Percentiles rank a stretch among this genome's conserved stretches.
Conservation (phyloP, 306 rosid species). For the Herpetospermum pedunculosum region DNA sequence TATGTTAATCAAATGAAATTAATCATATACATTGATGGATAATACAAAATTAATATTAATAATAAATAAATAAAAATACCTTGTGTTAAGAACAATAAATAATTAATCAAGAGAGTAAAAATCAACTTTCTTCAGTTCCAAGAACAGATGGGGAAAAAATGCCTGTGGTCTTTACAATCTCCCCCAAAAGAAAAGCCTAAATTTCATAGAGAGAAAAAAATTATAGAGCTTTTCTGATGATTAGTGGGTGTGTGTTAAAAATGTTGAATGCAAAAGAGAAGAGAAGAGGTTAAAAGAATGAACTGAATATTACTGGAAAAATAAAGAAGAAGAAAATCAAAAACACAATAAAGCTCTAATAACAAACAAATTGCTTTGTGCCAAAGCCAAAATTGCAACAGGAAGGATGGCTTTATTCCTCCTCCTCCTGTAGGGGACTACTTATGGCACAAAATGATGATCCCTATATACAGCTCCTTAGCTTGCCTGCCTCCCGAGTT, state of each 20-base stretch:
- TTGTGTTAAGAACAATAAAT: neutral
- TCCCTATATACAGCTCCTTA: slow-evolving; percentile 12
- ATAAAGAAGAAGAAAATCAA: neutral
- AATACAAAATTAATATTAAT: neutral
- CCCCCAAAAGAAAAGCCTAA: neutral
- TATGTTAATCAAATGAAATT: too few species aligned
- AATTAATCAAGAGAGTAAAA: neutral
- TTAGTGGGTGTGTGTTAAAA: neutral
- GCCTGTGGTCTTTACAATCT: neutral
- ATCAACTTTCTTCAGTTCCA: neutral
- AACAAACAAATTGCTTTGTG: neutral
- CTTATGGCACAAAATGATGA: slow-evolving; percentile 1
- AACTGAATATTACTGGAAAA: slow-evolving; percentile 1
- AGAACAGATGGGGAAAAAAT: neutral
- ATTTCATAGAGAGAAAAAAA: neutral
- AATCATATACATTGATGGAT: neutral
- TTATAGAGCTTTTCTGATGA: neutral
- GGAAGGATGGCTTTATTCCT: neutral
- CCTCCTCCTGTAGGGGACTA: neutral
- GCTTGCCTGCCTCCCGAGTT: slow-evolving; percentile 21
- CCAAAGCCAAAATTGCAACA: slow-evolving; percentile 12
- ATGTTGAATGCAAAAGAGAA: neutral
- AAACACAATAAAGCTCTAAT: neutral
- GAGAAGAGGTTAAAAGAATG: neutral
- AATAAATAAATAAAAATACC: neutral